Evolutionary conservation across 2,329 filamentous ascomycete species (phyloP).

Genomic region (Colletotrichum coccodes): DNA sequence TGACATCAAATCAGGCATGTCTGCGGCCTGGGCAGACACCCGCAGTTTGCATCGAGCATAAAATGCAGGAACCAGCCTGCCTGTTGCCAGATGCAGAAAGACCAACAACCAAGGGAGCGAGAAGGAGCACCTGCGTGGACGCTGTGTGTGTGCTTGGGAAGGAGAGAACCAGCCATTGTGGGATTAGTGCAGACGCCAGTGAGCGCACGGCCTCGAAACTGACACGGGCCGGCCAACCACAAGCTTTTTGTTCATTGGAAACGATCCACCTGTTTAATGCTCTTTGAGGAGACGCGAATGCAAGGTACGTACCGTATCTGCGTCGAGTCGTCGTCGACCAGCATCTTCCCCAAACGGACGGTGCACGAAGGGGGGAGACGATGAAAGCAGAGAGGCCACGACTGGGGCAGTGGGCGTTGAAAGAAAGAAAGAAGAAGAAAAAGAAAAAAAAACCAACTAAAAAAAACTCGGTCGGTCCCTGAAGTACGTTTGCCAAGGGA

Average conservation of each 20-base stretch:
- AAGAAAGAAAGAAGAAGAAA: no score
- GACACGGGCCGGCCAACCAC: constrained; percentile 24
- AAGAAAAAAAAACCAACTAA: no score
- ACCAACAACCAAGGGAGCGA: not conserved
- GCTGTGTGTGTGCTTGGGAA: not conserved
- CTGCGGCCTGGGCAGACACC: not conserved
- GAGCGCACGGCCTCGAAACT: not conserved
- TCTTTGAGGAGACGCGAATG: not conserved
- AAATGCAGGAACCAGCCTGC: constrained; percentile 16
- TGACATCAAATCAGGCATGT: not conserved
- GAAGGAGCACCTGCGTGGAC: not conserved
- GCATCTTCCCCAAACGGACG: constrained; percentile 5
- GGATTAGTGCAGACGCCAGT: constrained; percentile 1
- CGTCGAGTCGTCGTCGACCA: not conserved
- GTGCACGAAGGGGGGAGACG: not conserved
- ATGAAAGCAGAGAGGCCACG: not conserved
- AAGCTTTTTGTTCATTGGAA: constrained; percentile 14
- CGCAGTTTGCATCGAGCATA: not conserved
- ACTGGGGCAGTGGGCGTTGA: not conserved
- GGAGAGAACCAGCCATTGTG: not conserved
- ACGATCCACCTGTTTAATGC: constrained; percentile 1
- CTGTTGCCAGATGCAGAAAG: not conserved
- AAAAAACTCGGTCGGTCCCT: not conserved
- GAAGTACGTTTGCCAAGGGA: not conserved
- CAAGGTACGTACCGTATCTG: not conserved